Percentiles rank a stretch among this genome's conserved stretches.
Evolutionary conservation across 495 filamentous ascomycete species (phyloP).

Genomic region (Neurospora sublineolata): DNA sequence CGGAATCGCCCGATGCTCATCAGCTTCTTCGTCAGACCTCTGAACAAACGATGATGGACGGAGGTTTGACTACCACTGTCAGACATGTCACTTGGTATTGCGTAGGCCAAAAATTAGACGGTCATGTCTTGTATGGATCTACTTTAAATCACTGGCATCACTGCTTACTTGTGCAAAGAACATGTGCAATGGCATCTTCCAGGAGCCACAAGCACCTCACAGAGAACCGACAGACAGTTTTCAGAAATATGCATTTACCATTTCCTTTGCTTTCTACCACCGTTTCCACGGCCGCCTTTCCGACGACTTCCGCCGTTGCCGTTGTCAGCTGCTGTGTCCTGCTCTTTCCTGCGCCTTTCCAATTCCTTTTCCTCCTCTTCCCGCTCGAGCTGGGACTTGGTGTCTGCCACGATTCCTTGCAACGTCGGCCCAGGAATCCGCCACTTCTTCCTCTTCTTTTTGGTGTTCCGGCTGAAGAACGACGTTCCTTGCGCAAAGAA

Average conservation of each 20-base stretch:
- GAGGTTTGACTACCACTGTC: background rate
- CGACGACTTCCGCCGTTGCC: background rate
- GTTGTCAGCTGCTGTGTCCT: background rate
- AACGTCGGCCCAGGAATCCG: background rate
- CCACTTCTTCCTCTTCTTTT: background rate
- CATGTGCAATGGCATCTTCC: background rate
- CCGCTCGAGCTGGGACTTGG: background rate
- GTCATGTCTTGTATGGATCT: background rate
- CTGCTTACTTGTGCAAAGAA: background rate
- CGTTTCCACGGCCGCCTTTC: background rate
- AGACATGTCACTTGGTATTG: background rate
- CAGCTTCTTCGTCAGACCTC: background rate
- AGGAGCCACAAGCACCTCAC: background rate
- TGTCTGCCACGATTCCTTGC: background rate
- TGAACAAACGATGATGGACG: background rate
- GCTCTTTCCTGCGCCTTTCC: background rate
- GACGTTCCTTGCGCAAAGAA: background rate
- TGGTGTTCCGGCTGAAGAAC: background rate
- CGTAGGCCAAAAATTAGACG: background rate
- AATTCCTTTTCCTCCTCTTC: background rate
- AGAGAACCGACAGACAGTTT: background rate
- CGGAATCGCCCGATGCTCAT: background rate
- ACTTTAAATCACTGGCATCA: background rate
- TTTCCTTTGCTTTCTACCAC: background rate
- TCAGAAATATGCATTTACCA: background rate